phyloP scores from a whole-genome alignment of 768 basidiomycete genomes.

The Russula abietina region DNA sequence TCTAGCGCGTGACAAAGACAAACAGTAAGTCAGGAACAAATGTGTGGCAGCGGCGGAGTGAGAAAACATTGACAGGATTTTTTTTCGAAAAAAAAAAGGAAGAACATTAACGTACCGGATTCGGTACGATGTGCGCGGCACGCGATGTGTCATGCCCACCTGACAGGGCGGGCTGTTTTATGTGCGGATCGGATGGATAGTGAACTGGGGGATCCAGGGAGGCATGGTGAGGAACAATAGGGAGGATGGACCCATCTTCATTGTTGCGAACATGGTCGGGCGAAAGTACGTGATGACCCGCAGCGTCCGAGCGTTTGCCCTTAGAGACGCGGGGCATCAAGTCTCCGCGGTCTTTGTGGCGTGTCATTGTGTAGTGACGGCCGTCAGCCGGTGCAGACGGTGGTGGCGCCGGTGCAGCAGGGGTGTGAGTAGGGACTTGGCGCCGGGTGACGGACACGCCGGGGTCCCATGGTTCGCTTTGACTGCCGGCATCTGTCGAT shows the following conservation, averaged over 20 bases:
- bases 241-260: background rate
- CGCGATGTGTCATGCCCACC: background rate
- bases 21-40: background rate
- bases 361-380: background rate
- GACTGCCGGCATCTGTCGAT: background rate
- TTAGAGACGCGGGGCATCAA: background rate
- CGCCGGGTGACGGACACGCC: conserved; percentile 3
- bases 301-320: background rate
- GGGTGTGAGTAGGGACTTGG: background rate
- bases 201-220: background rate
- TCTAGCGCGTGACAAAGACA: background rate
- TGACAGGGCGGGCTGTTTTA: background rate
- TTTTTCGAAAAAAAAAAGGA: background rate
- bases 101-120: conserved; percentile 15
- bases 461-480: conserved; percentile 3
- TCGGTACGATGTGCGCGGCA: conserved; percentile 4
- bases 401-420: background rate
- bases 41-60: background rate
- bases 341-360: conserved; percentile 5
- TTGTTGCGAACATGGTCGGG: background rate
- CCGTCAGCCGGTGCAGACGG: background rate
- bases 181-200: conserved; percentile 12
- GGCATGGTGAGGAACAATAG: conserved; percentile 11
- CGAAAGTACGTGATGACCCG: background rate
- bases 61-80: background rate